These are phyloP conservation scores for Fusarium liriodendri DNA, from an alignment of 2,329 filamentous ascomycete species.

Conservation along the genomic window DNA sequence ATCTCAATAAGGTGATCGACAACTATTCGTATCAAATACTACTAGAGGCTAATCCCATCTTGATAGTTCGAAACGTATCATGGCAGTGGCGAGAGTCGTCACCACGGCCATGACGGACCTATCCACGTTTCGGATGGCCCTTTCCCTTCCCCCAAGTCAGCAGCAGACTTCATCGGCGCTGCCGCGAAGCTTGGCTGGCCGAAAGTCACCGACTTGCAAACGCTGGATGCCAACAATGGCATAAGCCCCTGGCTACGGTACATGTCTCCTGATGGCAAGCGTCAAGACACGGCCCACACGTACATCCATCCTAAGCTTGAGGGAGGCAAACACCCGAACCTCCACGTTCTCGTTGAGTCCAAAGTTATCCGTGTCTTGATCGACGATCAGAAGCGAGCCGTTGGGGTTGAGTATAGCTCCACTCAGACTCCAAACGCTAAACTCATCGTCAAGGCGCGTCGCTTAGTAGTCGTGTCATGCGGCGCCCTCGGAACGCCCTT, in stretches of 20 bases:
- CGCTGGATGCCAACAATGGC: slow-evolving; percentile 54
- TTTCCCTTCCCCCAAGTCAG: background rate
- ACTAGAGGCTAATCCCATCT: background rate
- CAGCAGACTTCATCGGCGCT: background rate
- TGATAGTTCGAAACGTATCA: background rate
- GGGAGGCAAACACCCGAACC: background rate
- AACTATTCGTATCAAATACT: background rate
- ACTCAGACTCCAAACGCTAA: background rate
- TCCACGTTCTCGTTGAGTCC: background rate
- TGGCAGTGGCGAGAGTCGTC: background rate
- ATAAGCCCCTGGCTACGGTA: slow-evolving; percentile 50
- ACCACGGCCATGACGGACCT: background rate
- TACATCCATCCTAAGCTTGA: slow-evolving; percentile 54
- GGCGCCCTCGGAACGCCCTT: background rate
- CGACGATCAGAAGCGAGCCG: background rate
- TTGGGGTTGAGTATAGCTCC: background rate
- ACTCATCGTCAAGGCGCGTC: background rate
- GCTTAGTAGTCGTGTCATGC: background rate
- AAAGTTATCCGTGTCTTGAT: background rate
- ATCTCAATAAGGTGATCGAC: slow-evolving; percentile 34
- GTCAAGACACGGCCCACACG: slow-evolving; percentile 66
- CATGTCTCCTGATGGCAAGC: slow-evolving; percentile 59
- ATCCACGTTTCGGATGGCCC: background rate
- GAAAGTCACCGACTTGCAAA: slow-evolving; percentile 57
- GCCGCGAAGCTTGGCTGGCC: background rate